These are phyloP conservation scores for Aspergillus texensis DNA, from an alignment of 2,329 filamentous ascomycete genomes.

Conservation along the genomic window DNA sequence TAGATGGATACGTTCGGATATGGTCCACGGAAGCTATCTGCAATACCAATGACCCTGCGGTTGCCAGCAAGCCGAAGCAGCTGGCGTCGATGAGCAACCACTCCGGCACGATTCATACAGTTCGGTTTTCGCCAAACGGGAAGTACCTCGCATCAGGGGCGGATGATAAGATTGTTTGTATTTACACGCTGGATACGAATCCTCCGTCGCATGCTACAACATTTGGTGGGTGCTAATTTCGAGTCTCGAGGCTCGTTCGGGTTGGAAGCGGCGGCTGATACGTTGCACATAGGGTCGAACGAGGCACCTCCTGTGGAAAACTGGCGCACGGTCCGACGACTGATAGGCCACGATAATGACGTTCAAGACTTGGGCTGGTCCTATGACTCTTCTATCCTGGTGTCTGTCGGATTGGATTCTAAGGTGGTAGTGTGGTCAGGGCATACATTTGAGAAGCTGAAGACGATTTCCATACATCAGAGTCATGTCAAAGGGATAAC, in stretches of 20 bases:
- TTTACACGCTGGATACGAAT: conserved; percentile 86
- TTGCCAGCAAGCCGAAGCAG: conserved; percentile 78
- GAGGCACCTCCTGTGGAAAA: conserved; percentile 94
- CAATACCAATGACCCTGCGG: conserved; percentile 72
- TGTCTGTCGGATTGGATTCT: conserved; percentile 94
- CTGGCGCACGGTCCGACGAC: conserved; percentile 90
- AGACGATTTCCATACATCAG: conserved; percentile 88
- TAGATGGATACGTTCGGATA: conserved; percentile 93
- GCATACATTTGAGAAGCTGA: conserved; percentile 96
- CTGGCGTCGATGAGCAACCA: conserved; percentile 98
- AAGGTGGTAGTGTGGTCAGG: conserved; percentile 99
- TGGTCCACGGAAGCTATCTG: conserved; percentile 97
- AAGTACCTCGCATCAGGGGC: conserved; percentile 95
- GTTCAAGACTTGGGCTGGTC: conserved; percentile 98
- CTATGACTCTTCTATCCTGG: conserved; percentile 89
- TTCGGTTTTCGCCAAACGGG: conserved; percentile 93
- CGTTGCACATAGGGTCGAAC: conserved; percentile 64
- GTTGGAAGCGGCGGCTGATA: conserved; percentile 6
- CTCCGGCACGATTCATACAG: conserved; percentile 94
- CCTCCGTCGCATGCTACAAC: conserved; percentile 74
- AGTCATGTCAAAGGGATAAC: conserved; percentile 99
- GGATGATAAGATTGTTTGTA: conserved; percentile 98
- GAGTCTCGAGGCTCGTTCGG: neutral
- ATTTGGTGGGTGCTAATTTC: conserved; percentile 64
- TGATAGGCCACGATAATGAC: conserved; percentile 97